phyloP scores from a whole-genome alignment of 148 eudicot species.

The Arbutus unedo region DNA sequence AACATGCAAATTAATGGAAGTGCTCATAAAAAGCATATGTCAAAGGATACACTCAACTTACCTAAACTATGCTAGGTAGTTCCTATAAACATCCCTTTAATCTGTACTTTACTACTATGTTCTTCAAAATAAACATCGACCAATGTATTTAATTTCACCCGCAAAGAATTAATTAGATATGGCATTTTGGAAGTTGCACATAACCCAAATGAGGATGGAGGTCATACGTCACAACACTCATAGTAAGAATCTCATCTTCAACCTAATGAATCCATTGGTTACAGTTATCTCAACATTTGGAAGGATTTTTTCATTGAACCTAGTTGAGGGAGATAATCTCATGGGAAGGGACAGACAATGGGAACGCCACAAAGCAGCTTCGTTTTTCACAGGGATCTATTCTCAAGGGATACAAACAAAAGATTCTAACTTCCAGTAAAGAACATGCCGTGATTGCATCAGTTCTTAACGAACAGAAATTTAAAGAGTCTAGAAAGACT shows the following conservation, averaged over 20 bases:
- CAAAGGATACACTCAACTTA: neutral
- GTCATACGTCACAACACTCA: neutral
- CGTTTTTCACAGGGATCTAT: neutral
- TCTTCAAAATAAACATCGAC: neutral
- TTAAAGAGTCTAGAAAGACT: neutral
- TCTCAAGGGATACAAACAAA: neutral
- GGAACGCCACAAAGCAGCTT: neutral
- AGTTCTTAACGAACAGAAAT: neutral
- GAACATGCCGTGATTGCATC: neutral
- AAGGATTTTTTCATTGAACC: too few relatives aligned
- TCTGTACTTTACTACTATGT: neutral
- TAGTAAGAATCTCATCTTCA: neutral
- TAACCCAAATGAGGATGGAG: neutral
- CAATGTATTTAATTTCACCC: neutral
- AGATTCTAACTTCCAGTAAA: neutral
- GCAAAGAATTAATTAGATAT: neutral
- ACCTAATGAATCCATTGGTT: neutral
- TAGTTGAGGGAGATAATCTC: too few relatives aligned
- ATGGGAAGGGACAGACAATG: too few relatives aligned
- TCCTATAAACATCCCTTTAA: neutral
- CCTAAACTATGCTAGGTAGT: neutral
- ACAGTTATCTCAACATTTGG: neutral
- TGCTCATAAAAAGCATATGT: neutral
- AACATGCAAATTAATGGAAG: neutral
- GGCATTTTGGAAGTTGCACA: neutral